Conservation (phyloP, 2,329 filamentous ascomycete genomes). For the Phialophora chinensis region DNA sequence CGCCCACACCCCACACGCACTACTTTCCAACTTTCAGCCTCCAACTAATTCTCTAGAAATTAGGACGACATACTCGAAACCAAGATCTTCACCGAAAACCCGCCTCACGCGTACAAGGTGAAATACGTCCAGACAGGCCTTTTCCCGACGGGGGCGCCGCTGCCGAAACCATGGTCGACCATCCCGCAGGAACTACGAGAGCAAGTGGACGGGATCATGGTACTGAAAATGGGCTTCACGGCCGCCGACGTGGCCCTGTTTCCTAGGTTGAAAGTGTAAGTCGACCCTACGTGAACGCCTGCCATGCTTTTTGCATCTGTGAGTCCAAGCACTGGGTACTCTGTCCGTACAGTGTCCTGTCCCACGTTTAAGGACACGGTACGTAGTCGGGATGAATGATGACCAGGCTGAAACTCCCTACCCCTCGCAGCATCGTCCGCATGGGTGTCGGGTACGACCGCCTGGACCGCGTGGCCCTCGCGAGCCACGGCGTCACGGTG, state of each 20-base stretch:
- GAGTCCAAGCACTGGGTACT: too few species aligned
- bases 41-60: not conserved
- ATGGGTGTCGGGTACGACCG: conserved; percentile 39
- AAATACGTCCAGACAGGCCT: conserved; percentile 32
- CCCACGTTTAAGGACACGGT: not conserved
- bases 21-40: not conserved
- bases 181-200: conserved; percentile 33
- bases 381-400: not conserved
- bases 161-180: conserved; percentile 32
- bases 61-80: conserved; percentile 37
- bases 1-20: not conserved
- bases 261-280: conserved; percentile 37
- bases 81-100: conserved; percentile 32
- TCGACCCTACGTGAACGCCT: not conserved
- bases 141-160: conserved; percentile 29
- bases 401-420: not conserved
- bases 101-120: conserved; percentile 30
- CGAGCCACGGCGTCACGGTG: conserved; percentile 34
- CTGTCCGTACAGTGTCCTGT: not conserved
- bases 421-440: conserved; percentile 28
- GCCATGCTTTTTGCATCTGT: not conserved
- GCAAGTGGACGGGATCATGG: conserved; percentile 36
- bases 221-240: conserved; percentile 37
- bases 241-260: conserved; percentile 33
- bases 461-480: conserved; percentile 37